phyloP scores from a whole-genome alignment of 1,284 basidiomycete species.

The Sphaerobolus stellatus region DNA sequence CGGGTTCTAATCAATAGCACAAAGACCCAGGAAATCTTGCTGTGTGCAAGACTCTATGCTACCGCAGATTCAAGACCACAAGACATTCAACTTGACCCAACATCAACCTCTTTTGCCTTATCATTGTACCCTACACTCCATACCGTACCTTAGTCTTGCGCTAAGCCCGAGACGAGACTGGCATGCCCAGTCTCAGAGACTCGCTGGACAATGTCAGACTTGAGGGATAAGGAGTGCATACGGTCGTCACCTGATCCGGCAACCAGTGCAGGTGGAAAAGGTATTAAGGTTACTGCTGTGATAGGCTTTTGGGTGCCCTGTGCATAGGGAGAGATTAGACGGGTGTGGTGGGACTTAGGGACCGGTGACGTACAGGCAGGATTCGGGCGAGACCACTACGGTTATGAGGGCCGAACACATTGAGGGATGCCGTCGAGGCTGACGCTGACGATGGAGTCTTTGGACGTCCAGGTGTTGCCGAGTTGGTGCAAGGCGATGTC shows the following conservation, averaged over 20 bases:
- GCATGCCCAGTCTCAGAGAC: slow-evolving; percentile 70
- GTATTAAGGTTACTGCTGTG: slow-evolving; percentile 57
- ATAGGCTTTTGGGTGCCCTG: slow-evolving; percentile 82
- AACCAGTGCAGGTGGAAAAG: slow-evolving; percentile 60
- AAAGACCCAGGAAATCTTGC: no score
- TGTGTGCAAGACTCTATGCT: no score
- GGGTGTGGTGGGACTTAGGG: no score
- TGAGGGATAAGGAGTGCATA: slow-evolving; percentile 56
- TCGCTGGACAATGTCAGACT: slow-evolving; percentile 32
- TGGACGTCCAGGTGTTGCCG: slow-evolving; percentile 80
- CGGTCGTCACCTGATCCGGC: slow-evolving; percentile 85
- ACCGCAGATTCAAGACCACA: no score
- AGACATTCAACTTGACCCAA: slow-evolving; percentile 1
- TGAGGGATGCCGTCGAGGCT: slow-evolving; percentile 83
- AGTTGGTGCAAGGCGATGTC: slow-evolving; percentile 81
- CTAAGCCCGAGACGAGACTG: slow-evolving; percentile 69
- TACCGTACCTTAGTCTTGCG: slow-evolving; percentile 51
- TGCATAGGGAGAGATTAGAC: no score
- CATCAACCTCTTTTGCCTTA: slow-evolving; percentile 64
- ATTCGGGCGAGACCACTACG: slow-evolving; percentile 59
- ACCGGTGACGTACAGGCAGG: slow-evolving; percentile 53
- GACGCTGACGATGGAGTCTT: slow-evolving; percentile 77
- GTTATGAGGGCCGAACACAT: slow-evolving; percentile 79
- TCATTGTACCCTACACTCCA: slow-evolving; percentile 83
- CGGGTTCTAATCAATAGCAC: no score